Evolutionary conservation across 257 asterid genomes (phyloP).

Genomic region (Solanum neorickii): DNA sequence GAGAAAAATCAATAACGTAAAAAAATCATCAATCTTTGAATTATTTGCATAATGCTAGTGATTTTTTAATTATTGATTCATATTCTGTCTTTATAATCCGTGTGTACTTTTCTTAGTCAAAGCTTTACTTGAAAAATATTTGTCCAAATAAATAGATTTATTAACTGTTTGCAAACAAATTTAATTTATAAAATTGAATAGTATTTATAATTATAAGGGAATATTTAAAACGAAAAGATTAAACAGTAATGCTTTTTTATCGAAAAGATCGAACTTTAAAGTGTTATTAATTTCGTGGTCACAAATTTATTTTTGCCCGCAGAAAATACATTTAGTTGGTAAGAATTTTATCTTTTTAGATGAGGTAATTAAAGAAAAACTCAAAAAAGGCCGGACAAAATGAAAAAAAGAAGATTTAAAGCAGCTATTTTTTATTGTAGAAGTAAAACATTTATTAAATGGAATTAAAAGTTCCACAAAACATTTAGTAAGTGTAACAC

Average conservation of each 20-base stretch:
- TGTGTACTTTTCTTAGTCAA: neutral
- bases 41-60: neutral
- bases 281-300: neutral
- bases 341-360: neutral
- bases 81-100: neutral
- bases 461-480: neutral
- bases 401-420: neutral
- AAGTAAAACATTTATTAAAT: neutral
- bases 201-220: neutral
- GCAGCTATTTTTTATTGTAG: neutral
- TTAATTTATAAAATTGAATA: neutral
- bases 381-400: neutral
- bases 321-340: neutral
- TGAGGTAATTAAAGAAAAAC: neutral
- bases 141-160: neutral
- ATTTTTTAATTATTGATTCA: neutral
- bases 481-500: neutral
- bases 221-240: no score
- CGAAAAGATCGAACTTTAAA: neutral
- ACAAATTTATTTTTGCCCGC: neutral
- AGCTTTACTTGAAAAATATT: neutral
- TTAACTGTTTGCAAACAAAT: neutral
- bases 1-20: no score
- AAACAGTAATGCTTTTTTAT: no score
- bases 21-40: neutral